These are phyloP conservation scores for Tanacetum coccineum DNA, from an alignment of 129 eudicot species.

Conservation along the genomic window DNA sequence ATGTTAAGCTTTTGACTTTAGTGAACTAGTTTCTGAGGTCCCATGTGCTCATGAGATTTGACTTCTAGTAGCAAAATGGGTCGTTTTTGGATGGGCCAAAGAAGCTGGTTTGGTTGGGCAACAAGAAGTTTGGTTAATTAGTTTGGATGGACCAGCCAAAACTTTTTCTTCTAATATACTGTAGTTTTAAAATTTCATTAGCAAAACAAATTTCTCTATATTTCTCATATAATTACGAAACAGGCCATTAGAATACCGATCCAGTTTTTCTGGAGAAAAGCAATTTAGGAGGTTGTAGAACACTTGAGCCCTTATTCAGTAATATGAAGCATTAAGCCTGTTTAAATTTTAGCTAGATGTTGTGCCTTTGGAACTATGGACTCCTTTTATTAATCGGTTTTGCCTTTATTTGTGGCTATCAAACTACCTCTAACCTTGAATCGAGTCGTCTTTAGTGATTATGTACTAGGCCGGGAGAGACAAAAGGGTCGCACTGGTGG, in stretches of 20 bases:
- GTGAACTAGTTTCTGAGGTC: not conserved
- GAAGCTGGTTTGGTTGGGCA: not conserved
- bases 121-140: not conserved
- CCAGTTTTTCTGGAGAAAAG: not conserved
- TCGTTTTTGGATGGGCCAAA: not conserved
- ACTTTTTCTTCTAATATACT: not conserved
- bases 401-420: not conserved
- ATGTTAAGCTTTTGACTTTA: not conserved
- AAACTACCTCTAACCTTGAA: not conserved
- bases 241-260: not conserved
- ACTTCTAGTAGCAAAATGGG: not conserved
- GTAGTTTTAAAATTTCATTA: no score
- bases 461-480: not conserved
- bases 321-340: not conserved
- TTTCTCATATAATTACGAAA: not conserved
- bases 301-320: not conserved
- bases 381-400: not conserved
- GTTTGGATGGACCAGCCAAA: not conserved
- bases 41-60: not conserved
- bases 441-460: not conserved
- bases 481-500: not conserved
- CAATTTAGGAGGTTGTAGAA: not conserved
- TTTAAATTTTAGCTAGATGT: not conserved
- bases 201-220: no score
- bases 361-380: not conserved